Evolutionary conservation across 345 rosid species (phyloP), one percentile per base, ranked within the genome.

Genomic region (Ailanthus altissimus): DNA sequence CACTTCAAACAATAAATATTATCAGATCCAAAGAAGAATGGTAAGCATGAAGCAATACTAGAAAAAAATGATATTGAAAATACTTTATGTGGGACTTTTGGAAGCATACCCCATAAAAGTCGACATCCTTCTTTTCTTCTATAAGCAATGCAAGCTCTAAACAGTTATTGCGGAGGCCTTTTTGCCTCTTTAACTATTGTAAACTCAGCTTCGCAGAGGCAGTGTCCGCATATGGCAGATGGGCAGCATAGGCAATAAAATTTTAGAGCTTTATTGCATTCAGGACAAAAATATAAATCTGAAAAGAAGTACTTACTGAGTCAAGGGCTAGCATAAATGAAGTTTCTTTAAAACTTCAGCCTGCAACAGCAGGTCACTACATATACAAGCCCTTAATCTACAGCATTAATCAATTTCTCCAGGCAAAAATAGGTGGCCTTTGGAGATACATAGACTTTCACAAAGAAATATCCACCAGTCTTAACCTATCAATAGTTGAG

Each of bases 211-310:
- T 61, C 83, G 45, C 65, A 72, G 43, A 74, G 62, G 75, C 91
- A 89, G 62, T 73, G 42, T 23, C 89, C 82, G n/a, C 93, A 89
- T 53, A 86, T 75, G 38, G 88, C 90, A 20, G 32, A 75, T 54
- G 89, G 88, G 75, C 91, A 89, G 75, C 85, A 83, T 47, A 85
- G 84, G 88, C 93, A 89, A 53, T 75, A 72, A 50, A 80, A 77
- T 73, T 81, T 89, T n/a, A 91, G 71, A 40, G 83, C 13, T 49
- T 83, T 85, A 14, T 59, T 9, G 73, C 93, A 89, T 21, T 64
- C 42, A 36, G 76, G 74, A 83, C 93, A 89, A 63, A 49, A 79
- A 78, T 89, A 90, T 79, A 88, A 84, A 53, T 73, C 91, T 89
- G 88, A 74, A 79, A 89, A 13, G 18, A 26, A 77, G 12, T 61